These are phyloP conservation scores for Suillus bovinus DNA, from an alignment of 768 basidiomycete species.

Conservation along the genomic window DNA sequence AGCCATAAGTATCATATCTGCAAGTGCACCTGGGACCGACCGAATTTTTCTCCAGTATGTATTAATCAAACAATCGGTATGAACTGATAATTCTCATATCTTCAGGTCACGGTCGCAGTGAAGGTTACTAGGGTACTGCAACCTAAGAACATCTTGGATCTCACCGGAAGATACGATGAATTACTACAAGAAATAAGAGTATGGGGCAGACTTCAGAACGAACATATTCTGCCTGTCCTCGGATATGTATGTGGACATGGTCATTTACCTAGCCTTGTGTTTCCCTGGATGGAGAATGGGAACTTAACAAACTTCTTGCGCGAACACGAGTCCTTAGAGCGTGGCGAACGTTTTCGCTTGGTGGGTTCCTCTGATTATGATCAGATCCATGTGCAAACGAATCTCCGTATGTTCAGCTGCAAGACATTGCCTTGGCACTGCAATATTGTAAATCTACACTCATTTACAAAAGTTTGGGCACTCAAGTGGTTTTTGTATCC, in stretches of 20 bases:
- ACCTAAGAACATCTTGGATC: not conserved
- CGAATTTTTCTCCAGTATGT: not conserved
- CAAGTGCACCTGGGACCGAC: conserved; percentile 19
- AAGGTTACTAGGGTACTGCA: not conserved
- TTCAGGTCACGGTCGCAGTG: not conserved
- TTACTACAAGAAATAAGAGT: conserved; percentile 25
- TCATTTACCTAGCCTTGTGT: conserved; percentile 30
- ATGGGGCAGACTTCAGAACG: conserved; percentile 20
- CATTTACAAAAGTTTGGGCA: not conserved
- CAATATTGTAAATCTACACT: conserved; percentile 7
- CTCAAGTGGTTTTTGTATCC: not conserved
- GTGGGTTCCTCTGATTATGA: not conserved
- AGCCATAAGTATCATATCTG: conserved; percentile 24
- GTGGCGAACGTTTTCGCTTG: not conserved
- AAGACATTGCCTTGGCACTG: conserved; percentile 8
- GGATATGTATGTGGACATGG: conserved; percentile 32
- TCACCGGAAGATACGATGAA: not conserved
- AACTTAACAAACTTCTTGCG: conserved; percentile 20
- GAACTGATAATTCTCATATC: not conserved
- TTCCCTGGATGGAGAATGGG: conserved; percentile 34
- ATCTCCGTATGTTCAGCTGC: not conserved
- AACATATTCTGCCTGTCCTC: conserved; percentile 32
- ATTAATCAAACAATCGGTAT: not conserved
- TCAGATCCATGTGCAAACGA: not conserved
- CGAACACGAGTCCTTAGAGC: not conserved